Evolutionary conservation across 2,329 filamentous ascomycete genomes (phyloP).

Genomic region (Calonectria crousiana): DNA sequence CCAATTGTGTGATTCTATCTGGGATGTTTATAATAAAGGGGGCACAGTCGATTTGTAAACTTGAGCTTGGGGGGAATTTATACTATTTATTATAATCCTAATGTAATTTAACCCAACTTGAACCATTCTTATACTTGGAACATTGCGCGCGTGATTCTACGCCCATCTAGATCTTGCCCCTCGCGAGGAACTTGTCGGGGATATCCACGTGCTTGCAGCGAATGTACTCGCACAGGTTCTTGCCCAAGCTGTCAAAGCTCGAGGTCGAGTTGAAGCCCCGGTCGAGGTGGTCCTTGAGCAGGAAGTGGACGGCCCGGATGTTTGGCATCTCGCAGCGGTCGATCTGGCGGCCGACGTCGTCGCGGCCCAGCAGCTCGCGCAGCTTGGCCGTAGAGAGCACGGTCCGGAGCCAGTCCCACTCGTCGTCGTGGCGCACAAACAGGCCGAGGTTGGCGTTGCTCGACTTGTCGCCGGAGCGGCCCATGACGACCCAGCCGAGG

Average conservation of each 20-base stretch:
- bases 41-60: neutral
- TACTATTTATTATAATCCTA: neutral
- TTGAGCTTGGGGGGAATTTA: neutral
- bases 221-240: slow-evolving; percentile 58
- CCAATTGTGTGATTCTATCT: no score
- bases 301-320: slow-evolving; percentile 50
- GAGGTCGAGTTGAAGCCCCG: slow-evolving; percentile 50
- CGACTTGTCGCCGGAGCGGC: slow-evolving; percentile 53
- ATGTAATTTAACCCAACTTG: neutral
- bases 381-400: slow-evolving; percentile 55
- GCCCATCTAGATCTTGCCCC: slow-evolving; percentile 49
- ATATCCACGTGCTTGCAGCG: slow-evolving; percentile 57
- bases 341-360: slow-evolving; percentile 51
- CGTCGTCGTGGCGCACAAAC: slow-evolving; percentile 56
- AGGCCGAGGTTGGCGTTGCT: slow-evolving; percentile 57
- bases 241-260: slow-evolving; percentile 55
- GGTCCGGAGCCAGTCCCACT: slow-evolving; percentile 58
- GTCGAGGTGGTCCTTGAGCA: slow-evolving; percentile 60
- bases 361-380: slow-evolving; percentile 50
- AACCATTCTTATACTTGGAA: neutral
- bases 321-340: slow-evolving; percentile 58
- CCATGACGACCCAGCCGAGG: slow-evolving; percentile 45
- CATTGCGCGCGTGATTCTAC: neutral
- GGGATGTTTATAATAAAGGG: neutral
- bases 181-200: slow-evolving; percentile 54